phyloP scores from a whole-genome alignment of 2,329 filamentous ascomycete genomes.

The Botrytis porri region DNA sequence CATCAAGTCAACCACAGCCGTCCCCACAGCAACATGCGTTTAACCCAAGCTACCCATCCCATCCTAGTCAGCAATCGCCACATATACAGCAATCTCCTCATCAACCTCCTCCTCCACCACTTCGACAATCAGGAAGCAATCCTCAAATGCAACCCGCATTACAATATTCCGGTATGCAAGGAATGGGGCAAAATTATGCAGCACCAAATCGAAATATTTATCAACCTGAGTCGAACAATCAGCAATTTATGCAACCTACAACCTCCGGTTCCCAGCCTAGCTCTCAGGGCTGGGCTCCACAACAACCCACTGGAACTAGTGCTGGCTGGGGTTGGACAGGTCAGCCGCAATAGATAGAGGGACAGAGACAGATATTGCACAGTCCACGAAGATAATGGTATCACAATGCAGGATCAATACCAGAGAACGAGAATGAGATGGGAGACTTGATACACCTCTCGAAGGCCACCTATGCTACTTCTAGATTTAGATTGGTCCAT shows the following conservation, averaged over 20 bases:
- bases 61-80: constrained; percentile 29
- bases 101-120: constrained; percentile 53
- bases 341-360: constrained; percentile 29
- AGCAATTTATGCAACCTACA: constrained; percentile 66
- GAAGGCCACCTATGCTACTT: neutral
- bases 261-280: constrained; percentile 40
- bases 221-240: constrained; percentile 59
- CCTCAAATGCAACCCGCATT: constrained; percentile 57
- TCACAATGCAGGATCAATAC: constrained; percentile 20
- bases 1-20: constrained; percentile 59
- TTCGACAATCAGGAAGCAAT: constrained; percentile 54
- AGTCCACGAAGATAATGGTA: constrained; percentile 27
- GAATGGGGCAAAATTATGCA: constrained; percentile 57
- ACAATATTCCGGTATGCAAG: constrained; percentile 62
- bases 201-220: constrained; percentile 55
- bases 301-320: constrained; percentile 33
- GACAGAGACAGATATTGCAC: constrained; percentile 15
- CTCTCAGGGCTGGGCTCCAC: constrained; percentile 37
- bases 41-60: constrained; percentile 14
- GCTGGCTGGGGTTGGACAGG: constrained; percentile 37
- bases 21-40: constrained; percentile 51
- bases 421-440: neutral
- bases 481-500: neutral
- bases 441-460: neutral
- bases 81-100: constrained; percentile 63